phyloP scores from a whole-genome alignment of 805 yeast genomes.

The Hanseniaspora clermontiae region DNA sequence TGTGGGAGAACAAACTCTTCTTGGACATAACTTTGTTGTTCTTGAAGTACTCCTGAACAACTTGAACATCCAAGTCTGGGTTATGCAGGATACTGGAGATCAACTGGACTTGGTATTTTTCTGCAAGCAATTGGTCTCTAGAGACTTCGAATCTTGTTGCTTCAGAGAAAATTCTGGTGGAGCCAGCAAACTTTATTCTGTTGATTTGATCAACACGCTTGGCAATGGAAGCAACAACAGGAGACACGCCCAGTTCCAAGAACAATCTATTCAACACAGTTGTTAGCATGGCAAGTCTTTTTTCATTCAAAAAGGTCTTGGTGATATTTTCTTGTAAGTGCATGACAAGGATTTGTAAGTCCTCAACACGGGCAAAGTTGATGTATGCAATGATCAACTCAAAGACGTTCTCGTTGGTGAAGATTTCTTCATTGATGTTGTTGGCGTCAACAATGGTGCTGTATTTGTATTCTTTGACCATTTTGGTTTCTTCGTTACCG shows the following conservation, averaged over 20 bases:
- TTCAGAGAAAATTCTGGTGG: not conserved
- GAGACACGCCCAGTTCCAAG: not conserved
- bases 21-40: not conserved
- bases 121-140: no score
- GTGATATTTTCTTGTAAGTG: constrained; percentile 4
- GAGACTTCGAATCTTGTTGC: not conserved
- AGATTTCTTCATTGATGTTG: constrained; percentile 7
- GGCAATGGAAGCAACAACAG: not conserved
- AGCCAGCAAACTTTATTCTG: not conserved
- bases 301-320: not conserved
- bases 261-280: not conserved
- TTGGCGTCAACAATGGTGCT: not conserved
- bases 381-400: not conserved
- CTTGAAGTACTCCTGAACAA: not conserved
- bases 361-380: not conserved
- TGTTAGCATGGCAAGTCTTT: not conserved
- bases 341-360: not conserved
- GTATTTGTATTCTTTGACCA: not conserved
- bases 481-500: not conserved
- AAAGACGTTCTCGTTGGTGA: not conserved
- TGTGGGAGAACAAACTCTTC: not conserved
- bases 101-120: not conserved
- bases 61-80: not conserved
- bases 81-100: not conserved
- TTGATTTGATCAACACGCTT: not conserved